phyloP scores from a whole-genome alignment of 2,329 filamentous ascomycete genomes.

The Colletotrichum scovillei region DNA sequence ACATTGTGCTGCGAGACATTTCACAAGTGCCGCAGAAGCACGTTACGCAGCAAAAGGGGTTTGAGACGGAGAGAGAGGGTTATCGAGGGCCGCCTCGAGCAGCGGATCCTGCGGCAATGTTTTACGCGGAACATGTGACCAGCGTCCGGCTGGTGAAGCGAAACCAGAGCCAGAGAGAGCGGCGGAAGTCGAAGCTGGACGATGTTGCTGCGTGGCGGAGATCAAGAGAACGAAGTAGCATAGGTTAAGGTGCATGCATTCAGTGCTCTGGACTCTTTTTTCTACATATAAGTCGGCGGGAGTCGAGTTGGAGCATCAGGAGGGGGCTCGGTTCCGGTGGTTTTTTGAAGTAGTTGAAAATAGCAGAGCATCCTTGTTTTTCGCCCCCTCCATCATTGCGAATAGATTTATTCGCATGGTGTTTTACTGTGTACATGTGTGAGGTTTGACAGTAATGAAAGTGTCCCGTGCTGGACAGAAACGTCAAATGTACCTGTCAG shows the following conservation, averaged over 20 bases:
- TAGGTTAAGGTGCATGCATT: conserved; percentile 31
- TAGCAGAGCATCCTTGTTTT: not conserved
- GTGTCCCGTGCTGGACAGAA: not conserved
- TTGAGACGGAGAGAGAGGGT: not conserved
- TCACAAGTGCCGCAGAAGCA: not conserved
- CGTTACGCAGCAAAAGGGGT: not conserved
- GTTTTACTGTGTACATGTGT: not conserved
- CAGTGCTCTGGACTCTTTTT: not conserved
- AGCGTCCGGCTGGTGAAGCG: conserved; percentile 35
- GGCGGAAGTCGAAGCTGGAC: conserved; percentile 24
- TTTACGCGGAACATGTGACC: conserved; percentile 17
- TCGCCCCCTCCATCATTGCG: not conserved
- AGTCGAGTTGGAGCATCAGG: not conserved
- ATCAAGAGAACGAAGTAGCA: conserved; percentile 17
- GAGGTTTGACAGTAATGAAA: not conserved
- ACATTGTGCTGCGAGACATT: not conserved
- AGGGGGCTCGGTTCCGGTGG: not conserved
- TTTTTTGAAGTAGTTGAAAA: conserved; percentile 22
- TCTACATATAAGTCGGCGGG: conserved; percentile 4
- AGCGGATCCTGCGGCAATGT: not conserved
- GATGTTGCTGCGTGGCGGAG: not conserved
- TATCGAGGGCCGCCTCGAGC: not conserved
- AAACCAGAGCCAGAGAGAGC: conserved; percentile 32
- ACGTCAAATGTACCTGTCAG: not conserved
- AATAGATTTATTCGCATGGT: not conserved